These are phyloP conservation scores for Zoysia pacifica DNA, from an alignment of 176 grass and related monocot species.

Conservation along the genomic window DNA sequence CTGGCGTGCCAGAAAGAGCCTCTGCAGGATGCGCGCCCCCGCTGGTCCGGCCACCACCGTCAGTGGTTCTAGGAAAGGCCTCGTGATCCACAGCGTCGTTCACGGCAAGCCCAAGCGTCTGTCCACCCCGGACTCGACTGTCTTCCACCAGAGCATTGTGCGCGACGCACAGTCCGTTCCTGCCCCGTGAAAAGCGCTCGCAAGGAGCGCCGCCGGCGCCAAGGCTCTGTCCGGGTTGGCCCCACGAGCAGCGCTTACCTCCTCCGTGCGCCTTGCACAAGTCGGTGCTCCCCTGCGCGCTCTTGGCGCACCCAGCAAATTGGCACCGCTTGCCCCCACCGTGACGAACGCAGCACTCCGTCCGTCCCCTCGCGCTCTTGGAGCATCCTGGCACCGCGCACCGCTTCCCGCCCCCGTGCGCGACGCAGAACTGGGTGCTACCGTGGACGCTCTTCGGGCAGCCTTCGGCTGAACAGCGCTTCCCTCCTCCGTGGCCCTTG, in stretches of 20 bases:
- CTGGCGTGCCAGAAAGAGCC: neutral
- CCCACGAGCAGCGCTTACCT: slow-evolving; percentile 54
- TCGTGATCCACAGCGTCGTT: neutral
- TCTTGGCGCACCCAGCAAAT: slow-evolving; percentile 46
- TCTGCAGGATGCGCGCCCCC: slow-evolving; percentile 6
- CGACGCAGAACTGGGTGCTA: slow-evolving; percentile 58
- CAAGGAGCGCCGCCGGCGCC: slow-evolving; percentile 36
- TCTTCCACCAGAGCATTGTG: slow-evolving; percentile 61
- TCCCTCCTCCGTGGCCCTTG: slow-evolving; percentile 59
- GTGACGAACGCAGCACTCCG: slow-evolving; percentile 60
- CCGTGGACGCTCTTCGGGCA: slow-evolving; percentile 65
- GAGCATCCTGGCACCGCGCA: slow-evolving; percentile 48
- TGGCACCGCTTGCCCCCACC: slow-evolving; percentile 63
- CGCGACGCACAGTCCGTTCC: slow-evolving; percentile 51
- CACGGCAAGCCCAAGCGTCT: slow-evolving; percentile 20
- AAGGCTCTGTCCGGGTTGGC: slow-evolving; percentile 46
- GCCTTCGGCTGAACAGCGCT: slow-evolving; percentile 51
- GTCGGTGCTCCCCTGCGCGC: slow-evolving; percentile 60
- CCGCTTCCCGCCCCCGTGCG: slow-evolving; percentile 59
- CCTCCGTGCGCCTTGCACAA: slow-evolving; percentile 68
- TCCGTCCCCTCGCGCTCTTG: slow-evolving; percentile 60
- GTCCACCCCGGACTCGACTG: slow-evolving; percentile 40
- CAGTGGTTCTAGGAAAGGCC: neutral
- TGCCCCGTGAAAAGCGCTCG: slow-evolving; percentile 52
- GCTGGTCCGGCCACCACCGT: neutral